Percentiles rank a stretch among this genome's conserved stretches.
These are phyloP conservation scores for Vicia villosa DNA, from an alignment of 306 rosid species.

Conservation along the genomic window DNA sequence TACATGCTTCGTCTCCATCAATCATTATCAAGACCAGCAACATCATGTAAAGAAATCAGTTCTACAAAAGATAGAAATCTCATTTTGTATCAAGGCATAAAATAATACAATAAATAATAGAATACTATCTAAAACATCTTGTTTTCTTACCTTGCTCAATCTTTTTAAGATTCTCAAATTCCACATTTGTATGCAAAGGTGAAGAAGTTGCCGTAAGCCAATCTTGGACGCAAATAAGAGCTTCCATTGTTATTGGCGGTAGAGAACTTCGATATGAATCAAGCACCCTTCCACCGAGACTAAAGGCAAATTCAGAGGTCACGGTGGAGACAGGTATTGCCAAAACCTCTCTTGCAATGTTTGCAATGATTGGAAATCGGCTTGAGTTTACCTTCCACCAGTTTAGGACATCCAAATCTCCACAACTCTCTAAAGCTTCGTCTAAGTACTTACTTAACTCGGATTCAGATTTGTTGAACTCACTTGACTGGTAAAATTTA, in stretches of 20 bases:
- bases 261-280: slow-evolving; percentile 23
- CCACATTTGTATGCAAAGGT: not conserved
- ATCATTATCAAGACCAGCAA: not conserved
- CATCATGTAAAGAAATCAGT: not conserved
- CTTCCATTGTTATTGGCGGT: not conserved
- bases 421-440: slow-evolving; percentile 1
- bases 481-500: not conserved
- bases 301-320: slow-evolving; percentile 2
- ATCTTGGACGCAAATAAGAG: slow-evolving; percentile 12
- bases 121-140: slow-evolving; percentile 2
- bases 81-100: not conserved
- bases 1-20: slow-evolving; percentile 40
- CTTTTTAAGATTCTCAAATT: not conserved
- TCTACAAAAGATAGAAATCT: not conserved
- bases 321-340: slow-evolving; percentile 10
- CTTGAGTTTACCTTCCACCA: slow-evolving; percentile 21
- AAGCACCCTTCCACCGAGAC: slow-evolving; percentile 4
- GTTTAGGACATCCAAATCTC: slow-evolving; percentile 16
- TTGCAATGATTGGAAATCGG: slow-evolving; percentile 20
- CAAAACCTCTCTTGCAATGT: slow-evolving; percentile 10
- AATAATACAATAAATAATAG: not conserved
- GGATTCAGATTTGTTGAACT: not conserved
- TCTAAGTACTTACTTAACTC: slow-evolving; percentile 18
- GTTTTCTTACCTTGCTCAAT: slow-evolving; percentile 11
- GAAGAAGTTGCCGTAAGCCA: slow-evolving; percentile 20